Evolutionary conservation across 1,139 yeast genomes (phyloP).

Genomic region (Blastobotrys indianensis): DNA sequence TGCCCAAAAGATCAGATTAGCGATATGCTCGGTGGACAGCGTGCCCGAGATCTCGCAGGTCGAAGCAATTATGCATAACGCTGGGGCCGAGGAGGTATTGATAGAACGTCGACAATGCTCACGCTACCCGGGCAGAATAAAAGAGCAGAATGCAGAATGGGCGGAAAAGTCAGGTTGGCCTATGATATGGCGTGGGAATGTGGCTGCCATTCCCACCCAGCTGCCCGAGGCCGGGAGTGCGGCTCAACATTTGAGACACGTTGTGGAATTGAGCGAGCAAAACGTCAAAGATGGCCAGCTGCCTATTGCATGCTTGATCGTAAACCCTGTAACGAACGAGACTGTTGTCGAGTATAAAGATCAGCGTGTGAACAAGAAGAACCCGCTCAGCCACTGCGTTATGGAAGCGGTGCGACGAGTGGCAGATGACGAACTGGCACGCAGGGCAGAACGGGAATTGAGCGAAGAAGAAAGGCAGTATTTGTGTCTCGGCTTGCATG

Average conservation of each 20-base stretch:
- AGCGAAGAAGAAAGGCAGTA: slow-evolving; percentile 38
- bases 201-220: slow-evolving; percentile 65
- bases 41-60: slow-evolving; percentile 18
- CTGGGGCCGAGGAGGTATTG: slow-evolving; percentile 23
- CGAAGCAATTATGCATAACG: slow-evolving; percentile 15
- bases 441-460: slow-evolving; percentile 7
- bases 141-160: slow-evolving; percentile 62
- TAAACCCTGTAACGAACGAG: slow-evolving; percentile 41
- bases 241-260: neutral
- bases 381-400: slow-evolving; percentile 65
- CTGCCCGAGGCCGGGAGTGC: slow-evolving; percentile 43
- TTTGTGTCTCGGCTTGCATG: slow-evolving; percentile 68
- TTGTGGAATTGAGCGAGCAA: slow-evolving; percentile 35
- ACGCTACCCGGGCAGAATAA: slow-evolving; percentile 51
- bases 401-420: slow-evolving; percentile 63
- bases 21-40: slow-evolving; percentile 30
- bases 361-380: slow-evolving; percentile 31
- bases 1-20: slow-evolving; percentile 28
- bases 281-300: slow-evolving; percentile 14
- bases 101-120: slow-evolving; percentile 41
- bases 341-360: slow-evolving; percentile 39
- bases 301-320: slow-evolving; percentile 45
- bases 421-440: slow-evolving; percentile 44
- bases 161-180: slow-evolving; percentile 68
- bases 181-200: slow-evolving; percentile 87